Evolutionary conservation across 2,329 filamentous ascomycete genomes (phyloP), one percentile per base, ranked within the genome.

Genomic region (Mariannaea sp.): DNA sequence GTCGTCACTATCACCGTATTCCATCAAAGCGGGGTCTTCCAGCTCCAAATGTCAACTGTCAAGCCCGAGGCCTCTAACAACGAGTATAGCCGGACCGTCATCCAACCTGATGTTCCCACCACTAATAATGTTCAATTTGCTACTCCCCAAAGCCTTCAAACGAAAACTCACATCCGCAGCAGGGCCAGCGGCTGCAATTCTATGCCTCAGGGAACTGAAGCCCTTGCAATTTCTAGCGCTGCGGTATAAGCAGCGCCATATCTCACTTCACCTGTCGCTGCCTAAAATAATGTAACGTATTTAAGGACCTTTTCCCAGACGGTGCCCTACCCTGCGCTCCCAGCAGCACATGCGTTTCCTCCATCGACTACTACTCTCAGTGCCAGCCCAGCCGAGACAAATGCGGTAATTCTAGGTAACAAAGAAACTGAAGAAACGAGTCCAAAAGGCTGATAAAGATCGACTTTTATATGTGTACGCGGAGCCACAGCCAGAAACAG

Each of bases 341-440:
- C 10, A 60, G 62, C 46, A 62, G 55, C 59, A 59, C 56, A 46
- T 65, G 62, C 49, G 55, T 62, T 41, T 60, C 56, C 59, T 42
- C 45, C 32, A 65, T 64, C 50, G 60, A 64, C 41, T 65, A 49
- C 38, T 65, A 65, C 59, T 62, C 60, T 5, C 63, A 65, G 56
- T 65, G 62, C 16, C 2, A 57, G 8, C 62, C 62, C 42, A 64
- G 62, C 57, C 64, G 61, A 52, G 57, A 43, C 40, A 47, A 56
- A 27, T 40, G 41, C 42, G 33, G 35, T 27, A 8, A 27, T 13
- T 9, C 27, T 32, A 19, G 19, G 33, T 14, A 20, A 17, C 9
- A 20, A 26, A 17, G 12, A 36, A 32, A 10, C 7, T 12, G 5
- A n/a, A 26, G 36, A 19, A 36, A 36, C 29, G 42, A 14, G 19